These are phyloP conservation scores for Diaporthe citriasiana DNA, from an alignment of 2,329 filamentous ascomycete genomes.

Conservation along the genomic window DNA sequence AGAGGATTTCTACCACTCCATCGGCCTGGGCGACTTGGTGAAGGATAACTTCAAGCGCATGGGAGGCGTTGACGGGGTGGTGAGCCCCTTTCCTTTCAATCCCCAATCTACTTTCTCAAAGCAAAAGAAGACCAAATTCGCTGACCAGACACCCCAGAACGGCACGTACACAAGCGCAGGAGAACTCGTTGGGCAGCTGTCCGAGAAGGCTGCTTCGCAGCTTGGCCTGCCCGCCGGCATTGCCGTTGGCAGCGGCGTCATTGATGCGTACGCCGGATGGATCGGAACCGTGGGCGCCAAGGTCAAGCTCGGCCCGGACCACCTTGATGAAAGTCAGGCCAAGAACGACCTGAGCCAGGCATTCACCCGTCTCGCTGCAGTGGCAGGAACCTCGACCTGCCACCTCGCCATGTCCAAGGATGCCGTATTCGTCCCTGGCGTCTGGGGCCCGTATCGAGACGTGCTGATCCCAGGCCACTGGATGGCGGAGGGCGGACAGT, in stretches of 20 bases:
- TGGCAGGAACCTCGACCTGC: conserved; percentile 97
- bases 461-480: conserved; percentile 92
- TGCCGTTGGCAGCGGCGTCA: conserved; percentile 94
- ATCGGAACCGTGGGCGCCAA: conserved; percentile 99
- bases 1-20: conserved; percentile 88
- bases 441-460: conserved; percentile 98
- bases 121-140: conserved; percentile 15
- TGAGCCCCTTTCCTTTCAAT: conserved; percentile 71
- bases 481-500: conserved; percentile 98
- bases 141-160: conserved; percentile 71
- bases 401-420: conserved; percentile 96
- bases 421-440: conserved; percentile 92
- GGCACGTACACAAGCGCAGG: conserved; percentile 92
- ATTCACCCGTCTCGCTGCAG: conserved; percentile 91
- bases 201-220: conserved; percentile 84
- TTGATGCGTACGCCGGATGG: conserved; percentile 98
- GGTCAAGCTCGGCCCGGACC: conserved; percentile 79
- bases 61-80: conserved; percentile 94
- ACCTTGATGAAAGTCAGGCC: conserved; percentile 75
- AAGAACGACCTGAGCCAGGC: conserved; percentile 93
- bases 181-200: conserved; percentile 88
- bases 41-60: conserved; percentile 93
- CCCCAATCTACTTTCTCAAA: conserved; percentile 31
- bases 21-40: conserved; percentile 87
- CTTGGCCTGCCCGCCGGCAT: conserved; percentile 90